Evolutionary conservation across 2,329 filamentous ascomycete genomes (phyloP).

Genomic region (Colletotrichum acutatum): DNA sequence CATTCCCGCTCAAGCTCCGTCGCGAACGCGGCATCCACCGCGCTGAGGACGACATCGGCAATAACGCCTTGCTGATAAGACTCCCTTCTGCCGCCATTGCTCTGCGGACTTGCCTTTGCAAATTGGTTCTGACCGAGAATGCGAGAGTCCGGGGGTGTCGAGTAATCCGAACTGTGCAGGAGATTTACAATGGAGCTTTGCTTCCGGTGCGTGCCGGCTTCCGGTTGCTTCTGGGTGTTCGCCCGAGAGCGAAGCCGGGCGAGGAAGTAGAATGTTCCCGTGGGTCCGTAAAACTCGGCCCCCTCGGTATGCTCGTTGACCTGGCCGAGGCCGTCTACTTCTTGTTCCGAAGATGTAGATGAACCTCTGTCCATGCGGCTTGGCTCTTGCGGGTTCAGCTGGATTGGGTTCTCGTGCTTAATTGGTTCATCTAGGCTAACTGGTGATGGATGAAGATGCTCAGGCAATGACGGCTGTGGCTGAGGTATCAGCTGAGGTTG

Average conservation of each 20-base stretch:
- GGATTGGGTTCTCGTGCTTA: background rate
- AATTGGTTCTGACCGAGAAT: slow-evolving; percentile 5
- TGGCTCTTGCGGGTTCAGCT: background rate
- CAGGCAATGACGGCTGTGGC: background rate
- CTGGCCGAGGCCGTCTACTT: slow-evolving; percentile 32
- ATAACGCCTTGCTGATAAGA: background rate
- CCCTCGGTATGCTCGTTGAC: slow-evolving; percentile 35
- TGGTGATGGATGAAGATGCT: slow-evolving; percentile 21
- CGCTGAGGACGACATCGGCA: background rate
- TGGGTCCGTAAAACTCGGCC: slow-evolving; percentile 35
- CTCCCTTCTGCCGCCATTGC: background rate
- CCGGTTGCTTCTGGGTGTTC: slow-evolving; percentile 21
- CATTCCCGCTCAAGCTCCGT: slow-evolving; percentile 37
- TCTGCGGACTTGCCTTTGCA: slow-evolving; percentile 17
- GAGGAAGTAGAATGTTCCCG: slow-evolving; percentile 34
- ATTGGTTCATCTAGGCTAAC: slow-evolving; percentile 29
- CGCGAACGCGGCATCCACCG: slow-evolving; percentile 13
- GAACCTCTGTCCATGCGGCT: slow-evolving; percentile 3
- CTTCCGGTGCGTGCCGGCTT: background rate
- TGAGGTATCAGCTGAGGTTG: background rate
- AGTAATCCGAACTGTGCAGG: slow-evolving; percentile 38
- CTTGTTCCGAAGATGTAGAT: slow-evolving; percentile 24
- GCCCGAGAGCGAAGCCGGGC: slow-evolving; percentile 29
- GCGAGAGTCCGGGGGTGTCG: slow-evolving; percentile 28
- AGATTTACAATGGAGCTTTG: slow-evolving; percentile 36